phyloP scores from a whole-genome alignment of 352 stramenopile species.

The Pythium coloratum region DNA sequence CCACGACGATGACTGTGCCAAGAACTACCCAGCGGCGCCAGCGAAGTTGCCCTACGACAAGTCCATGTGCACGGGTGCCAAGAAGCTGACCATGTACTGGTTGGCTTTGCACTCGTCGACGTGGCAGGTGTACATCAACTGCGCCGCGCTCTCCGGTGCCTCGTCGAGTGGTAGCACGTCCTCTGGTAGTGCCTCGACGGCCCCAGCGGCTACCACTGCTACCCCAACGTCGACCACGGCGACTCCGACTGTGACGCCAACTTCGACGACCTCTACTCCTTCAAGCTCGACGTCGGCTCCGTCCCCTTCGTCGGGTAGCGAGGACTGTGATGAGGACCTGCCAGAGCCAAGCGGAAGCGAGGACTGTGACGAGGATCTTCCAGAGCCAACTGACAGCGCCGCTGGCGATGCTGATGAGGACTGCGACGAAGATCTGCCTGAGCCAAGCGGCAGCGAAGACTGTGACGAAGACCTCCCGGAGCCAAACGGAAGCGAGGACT shows the following conservation, averaged over 20 bases:
- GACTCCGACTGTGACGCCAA: constrained; percentile 7
- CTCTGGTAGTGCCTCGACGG: neutral
- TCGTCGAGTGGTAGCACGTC: neutral
- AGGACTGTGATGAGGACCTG: constrained; percentile 17
- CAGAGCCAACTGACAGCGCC: neutral
- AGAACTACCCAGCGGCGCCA: constrained; percentile 34
- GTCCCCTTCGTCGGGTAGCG: neutral
- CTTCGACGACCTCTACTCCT: neutral
- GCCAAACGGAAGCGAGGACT: constrained; percentile 3
- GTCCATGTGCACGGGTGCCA: constrained; percentile 39
- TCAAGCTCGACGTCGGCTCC: neutral
- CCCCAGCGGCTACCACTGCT: neutral
- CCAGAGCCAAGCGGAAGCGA: constrained; percentile 10
- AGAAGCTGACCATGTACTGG: constrained; percentile 42
- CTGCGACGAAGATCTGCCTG: constrained; percentile 6
- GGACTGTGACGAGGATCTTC: constrained; percentile 5
- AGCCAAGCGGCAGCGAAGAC: neutral
- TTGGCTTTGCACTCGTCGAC: constrained; percentile 35
- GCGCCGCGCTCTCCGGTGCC: constrained; percentile 19
- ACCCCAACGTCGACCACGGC: neutral
- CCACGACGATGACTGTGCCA: constrained; percentile 47
- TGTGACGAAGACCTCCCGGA: constrained; percentile 15
- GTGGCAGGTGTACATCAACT: constrained; percentile 43
- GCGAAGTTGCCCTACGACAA: constrained; percentile 47
- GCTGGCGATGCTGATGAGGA: constrained; percentile 3